Percentiles rank a stretch among this genome's conserved stretches.
Evolutionary conservation across 202 grass and related monocot genomes (phyloP).

Genomic region (Brachypodium distachyon): DNA sequence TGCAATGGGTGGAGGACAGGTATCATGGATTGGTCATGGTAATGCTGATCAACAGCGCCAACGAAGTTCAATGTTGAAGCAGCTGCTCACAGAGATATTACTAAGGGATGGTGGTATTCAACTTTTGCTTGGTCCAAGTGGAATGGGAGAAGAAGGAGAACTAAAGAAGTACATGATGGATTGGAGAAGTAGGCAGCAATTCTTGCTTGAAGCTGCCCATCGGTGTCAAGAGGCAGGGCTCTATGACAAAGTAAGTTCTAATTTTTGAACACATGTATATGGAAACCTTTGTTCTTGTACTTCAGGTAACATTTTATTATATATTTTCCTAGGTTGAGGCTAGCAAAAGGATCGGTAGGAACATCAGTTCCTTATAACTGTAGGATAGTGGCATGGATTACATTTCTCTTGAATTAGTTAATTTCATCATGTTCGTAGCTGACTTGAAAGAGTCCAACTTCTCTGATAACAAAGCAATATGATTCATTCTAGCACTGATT

Average conservation of each 20-base stretch:
- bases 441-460: conserved; percentile 10
- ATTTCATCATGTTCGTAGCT: neutral
- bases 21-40: conserved; percentile 59
- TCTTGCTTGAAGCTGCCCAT: conserved; percentile 87
- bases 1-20: conserved; percentile 83
- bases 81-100: conserved; percentile 84
- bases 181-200: conserved; percentile 64
- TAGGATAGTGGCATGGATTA: neutral
- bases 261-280: neutral
- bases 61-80: conserved; percentile 82
- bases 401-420: conserved; percentile 11
- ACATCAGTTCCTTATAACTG: neutral
- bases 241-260: conserved; percentile 77
- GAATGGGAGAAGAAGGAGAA: conserved; percentile 86
- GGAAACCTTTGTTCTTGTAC: neutral
- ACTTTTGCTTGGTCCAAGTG: conserved; percentile 86
- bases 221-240: conserved; percentile 86
- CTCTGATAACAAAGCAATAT: neutral
- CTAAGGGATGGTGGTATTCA: conserved; percentile 78
- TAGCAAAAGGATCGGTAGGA: neutral
- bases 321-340: neutral
- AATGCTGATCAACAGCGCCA: conserved; percentile 72
- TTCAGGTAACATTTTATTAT: neutral
- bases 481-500: neutral
- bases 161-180: conserved; percentile 91